Evolutionary conservation across 2,329 filamentous ascomycete species (phyloP), one percentile per base, ranked within the genome.

Genomic region (Sordariomycetes sp.): DNA sequence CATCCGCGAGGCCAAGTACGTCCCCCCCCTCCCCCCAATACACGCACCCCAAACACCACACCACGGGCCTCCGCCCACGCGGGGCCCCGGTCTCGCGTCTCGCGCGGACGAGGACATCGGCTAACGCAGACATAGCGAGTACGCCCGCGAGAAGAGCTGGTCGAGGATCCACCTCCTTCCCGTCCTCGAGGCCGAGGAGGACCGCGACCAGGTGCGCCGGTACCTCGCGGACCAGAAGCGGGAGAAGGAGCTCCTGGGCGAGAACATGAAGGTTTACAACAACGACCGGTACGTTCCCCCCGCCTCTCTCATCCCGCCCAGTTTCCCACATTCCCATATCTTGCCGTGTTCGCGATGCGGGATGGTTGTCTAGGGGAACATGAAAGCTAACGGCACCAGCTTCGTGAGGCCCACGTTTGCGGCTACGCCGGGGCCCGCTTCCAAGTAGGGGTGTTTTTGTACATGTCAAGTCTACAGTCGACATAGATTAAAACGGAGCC

Each of bases 121-220:
- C 54, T 56, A 56, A 56, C 36, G 20, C 13, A 15, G 10, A n/a
- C 4, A 55, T 66, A 96, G 91, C 68, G 94, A 99, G 74, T 85
- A 96, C 64, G 89, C 85, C 62, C 89, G 94, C 65, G 94, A 99
- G 70, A 99, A 97, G 79, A 94, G 96, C 83, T 99, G 94, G 94
- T 84, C 89, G 61, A 87, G 94, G 69, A 95, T 99, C 74, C 84
- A 97, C 74, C 80, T 99, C 62, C 94, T 92, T 67, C 94, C 94
- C 59, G 76, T 96, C 62, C 83, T 99, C 62, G 92, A 97, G 71
- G 94, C 94, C 58, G 94, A 99, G 70, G 90, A 96, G 72, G 94
- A 99, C 76, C 86, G 94, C 60, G 94, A 99, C 74, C 86, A 92
- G 70, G 91, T 96, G 62, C 82, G 94, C 63, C 80, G 92, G 68